A percentile compares a stretch with the other conserved stretches of the same genome.
Conservation (phyloP, 2,329 filamentous ascomycete genomes). For the Calonectria montana region DNA sequence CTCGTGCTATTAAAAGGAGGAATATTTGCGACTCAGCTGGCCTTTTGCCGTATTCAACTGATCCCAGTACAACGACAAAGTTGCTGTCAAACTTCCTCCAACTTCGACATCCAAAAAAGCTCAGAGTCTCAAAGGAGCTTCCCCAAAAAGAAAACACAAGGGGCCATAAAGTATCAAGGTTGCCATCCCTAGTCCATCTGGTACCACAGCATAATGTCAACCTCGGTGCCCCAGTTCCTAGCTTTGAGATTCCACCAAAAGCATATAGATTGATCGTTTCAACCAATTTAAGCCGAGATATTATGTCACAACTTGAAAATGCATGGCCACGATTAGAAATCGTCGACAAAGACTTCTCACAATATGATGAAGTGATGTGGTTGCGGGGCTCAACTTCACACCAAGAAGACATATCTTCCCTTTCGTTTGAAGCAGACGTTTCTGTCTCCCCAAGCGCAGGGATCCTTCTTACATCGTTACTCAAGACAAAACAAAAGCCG, state of each 20-base stretch:
- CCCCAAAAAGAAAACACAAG: background rate
- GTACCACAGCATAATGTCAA: background rate
- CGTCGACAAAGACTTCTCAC: constrained; percentile 70
- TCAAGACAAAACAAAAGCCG: constrained; percentile 77
- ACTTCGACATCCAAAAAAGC: constrained; percentile 44
- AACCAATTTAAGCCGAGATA: constrained; percentile 54
- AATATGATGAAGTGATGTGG: constrained; percentile 51
- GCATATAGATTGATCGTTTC: constrained; percentile 62
- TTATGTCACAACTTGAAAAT: constrained; percentile 63
- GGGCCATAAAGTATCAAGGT: background rate
- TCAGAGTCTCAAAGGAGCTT: constrained; percentile 5
- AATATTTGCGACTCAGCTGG: background rate
- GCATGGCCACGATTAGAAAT: constrained; percentile 62
- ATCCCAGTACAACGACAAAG: constrained; percentile 39
- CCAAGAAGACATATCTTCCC: constrained; percentile 46
- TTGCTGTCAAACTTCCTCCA: constrained; percentile 48
- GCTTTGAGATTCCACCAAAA: constrained; percentile 24
- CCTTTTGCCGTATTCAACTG: constrained; percentile 28
- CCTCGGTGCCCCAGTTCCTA: constrained; percentile 27
- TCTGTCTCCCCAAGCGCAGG: constrained; percentile 76
- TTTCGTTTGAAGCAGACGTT: constrained; percentile 76
- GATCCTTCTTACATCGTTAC: constrained; percentile 76
- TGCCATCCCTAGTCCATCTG: too few relatives aligned
- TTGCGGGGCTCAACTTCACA: constrained; percentile 40
- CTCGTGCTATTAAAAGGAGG: constrained; percentile 9